phyloP scores from a whole-genome alignment of 257 asterid genomes.

The Eustoma russellianum region DNA sequence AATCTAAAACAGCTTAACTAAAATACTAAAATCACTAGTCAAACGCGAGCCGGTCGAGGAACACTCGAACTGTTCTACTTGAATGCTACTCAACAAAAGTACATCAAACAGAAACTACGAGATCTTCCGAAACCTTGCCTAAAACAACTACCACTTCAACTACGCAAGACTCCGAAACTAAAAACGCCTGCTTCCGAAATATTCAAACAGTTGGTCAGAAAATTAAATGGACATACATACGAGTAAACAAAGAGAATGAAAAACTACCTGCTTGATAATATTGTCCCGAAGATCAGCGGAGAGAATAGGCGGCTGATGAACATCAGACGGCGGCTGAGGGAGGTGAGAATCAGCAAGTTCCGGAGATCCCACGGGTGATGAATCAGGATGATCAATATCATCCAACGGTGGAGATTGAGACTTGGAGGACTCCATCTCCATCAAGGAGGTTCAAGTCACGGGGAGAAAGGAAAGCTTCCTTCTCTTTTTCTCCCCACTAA shows the following conservation, averaged over 20 bases:
- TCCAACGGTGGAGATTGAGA: conserved; percentile 26
- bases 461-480: no score
- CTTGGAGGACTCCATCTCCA: conserved; percentile 11
- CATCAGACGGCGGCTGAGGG: conserved; percentile 34
- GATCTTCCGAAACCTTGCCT: no score
- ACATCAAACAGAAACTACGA: no score
- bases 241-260: background rate
- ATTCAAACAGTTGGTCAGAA: background rate
- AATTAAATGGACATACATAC: background rate
- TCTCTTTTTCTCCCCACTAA: no score
- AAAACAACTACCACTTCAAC: no score
- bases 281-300: conserved; percentile 44
- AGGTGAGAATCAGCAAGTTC: conserved; percentile 30
- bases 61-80: no score
- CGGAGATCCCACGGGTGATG: conserved; percentile 61
- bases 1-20: no score
- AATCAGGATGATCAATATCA: conserved; percentile 37
- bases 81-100: no score
- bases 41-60: no score
- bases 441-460: no score
- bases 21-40: no score
- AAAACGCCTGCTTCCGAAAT: background rate
- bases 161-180: no score
- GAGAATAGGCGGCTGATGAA: conserved; percentile 19
- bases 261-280: conserved; percentile 68